Percentiles rank a stretch among this genome's conserved stretches.
These are phyloP conservation scores for Xylariaceae sp. DNA, from an alignment of 2,329 filamentous ascomycete species.

Conservation along the genomic window DNA sequence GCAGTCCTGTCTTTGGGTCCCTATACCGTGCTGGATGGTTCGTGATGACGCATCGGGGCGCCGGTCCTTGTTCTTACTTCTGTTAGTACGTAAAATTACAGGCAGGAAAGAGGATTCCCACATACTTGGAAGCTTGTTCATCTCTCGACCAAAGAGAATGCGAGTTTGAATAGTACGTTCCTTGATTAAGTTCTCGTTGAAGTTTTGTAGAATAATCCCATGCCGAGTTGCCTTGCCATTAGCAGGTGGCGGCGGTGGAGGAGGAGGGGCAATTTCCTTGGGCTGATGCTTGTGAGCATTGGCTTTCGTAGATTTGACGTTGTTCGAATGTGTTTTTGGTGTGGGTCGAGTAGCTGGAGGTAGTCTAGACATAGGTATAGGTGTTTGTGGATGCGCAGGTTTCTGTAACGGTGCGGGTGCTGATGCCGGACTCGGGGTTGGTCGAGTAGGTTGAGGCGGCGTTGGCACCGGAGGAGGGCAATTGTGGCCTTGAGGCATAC, in stretches of 20 bases:
- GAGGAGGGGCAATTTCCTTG: conserved; percentile 23
- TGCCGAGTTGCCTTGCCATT: conserved; percentile 52
- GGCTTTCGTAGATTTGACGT: conserved; percentile 15
- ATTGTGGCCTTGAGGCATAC: conserved; percentile 27
- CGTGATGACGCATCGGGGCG: conserved; percentile 73
- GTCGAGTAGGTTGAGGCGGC: conserved; percentile 6
- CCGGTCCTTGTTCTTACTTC: conserved; percentile 43
- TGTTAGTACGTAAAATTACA: conserved; percentile 11
- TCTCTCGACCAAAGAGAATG: conserved; percentile 56
- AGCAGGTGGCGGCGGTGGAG: conserved; percentile 28
- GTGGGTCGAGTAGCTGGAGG: conserved; percentile 10
- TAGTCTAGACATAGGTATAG: not conserved
- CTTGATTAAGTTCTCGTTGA: conserved; percentile 51
- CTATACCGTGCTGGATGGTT: conserved; percentile 75
- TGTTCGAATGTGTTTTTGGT: conserved; percentile 16
- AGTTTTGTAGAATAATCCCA: conserved; percentile 57
- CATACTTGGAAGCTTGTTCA: conserved; percentile 53
- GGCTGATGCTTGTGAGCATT: conserved; percentile 20
- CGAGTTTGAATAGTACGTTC: conserved; percentile 55
- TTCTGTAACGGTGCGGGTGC: conserved; percentile 13
- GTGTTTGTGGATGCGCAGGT: conserved; percentile 4
- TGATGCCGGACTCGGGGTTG: conserved; percentile 5
- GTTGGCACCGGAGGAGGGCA: conserved; percentile 15
- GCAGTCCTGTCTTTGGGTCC: conserved; percentile 78
- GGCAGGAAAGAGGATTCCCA: conserved; percentile 5